Evolutionary conservation across 805 yeast species (phyloP), one percentile per base, ranked within the genome.

Genomic region (Saccharomycopsis javanensis): DNA sequence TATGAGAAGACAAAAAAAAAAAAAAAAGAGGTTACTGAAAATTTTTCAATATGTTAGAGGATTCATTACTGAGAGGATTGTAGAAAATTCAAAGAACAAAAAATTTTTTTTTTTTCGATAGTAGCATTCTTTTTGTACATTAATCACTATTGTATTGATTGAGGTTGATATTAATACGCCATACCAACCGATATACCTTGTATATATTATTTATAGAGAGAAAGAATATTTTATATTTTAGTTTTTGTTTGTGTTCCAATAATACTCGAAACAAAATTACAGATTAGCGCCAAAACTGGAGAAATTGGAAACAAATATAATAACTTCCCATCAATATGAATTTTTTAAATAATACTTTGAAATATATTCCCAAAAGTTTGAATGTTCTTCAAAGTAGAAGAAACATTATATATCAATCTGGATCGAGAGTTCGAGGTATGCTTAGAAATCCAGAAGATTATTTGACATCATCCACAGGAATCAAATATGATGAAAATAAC

Each of bases 11-110:
- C 20, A 23, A 20, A 23, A 42, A 75, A 83, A 8, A 89, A 89
- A n/a, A n/a, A 23, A 42, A 23, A 42, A 75, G 83, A 8, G 89
- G 89, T 64, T 89, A 85, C 66, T 66, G 89, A 11, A 92, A 87
- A 64, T 81, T 85, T 2, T 68, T 88, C 48, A 18, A 86, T 92
- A 0, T 66, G 88, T 51, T 11, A 90, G 91, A 2, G 88, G 96
- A 96, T 96, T 96, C 1, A 77, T 87, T 25, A 64, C 86, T 3
- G 77, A 78, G 57, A 65, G 69, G 8, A 88, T 78, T 62, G 71
- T 88, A 2, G 66, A 68, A 3, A 84, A 82, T 57, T 75, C 23
- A 42, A 13, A 20, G 48, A 42, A 42, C 15, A 42, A 42, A 42
- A 42, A 20, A n/a, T 18, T 20, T 42, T 42, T 42, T 42, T 42